Evolutionary conservation across 495 filamentous ascomycete species (phyloP), one percentile per base, ranked within the genome.

Genomic region (Tricharina praecox): DNA sequence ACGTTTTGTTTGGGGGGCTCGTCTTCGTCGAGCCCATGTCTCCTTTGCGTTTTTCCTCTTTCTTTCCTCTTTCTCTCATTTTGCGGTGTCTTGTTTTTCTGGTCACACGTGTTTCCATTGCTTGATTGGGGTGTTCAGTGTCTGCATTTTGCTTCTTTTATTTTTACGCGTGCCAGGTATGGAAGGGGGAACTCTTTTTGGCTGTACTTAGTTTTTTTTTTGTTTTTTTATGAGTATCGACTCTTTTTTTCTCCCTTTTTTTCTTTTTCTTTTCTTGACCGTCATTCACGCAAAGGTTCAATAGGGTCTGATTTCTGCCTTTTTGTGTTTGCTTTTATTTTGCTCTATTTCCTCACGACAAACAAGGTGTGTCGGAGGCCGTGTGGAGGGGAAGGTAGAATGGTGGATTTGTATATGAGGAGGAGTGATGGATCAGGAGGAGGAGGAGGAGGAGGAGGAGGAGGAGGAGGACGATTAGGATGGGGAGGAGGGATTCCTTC

Each of bases 141-240:
- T 42, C 24, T 37, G 34, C 34, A 37, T 37, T 11, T 37, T 18
- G 24, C 26, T 43, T 26, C 4, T n/a, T 24, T 9, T 24, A 20
- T 3, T 43, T 40, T 40, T 40, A 18, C 20, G 10, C 2, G 11
- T 18, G 37, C n/a, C n/a, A n/a, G n/a, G n/a, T n/a, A n/a, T 18
- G 37, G 37, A 21, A 40, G 20, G 21, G 37, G 2, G 37, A 40
- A 40, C 16, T 40, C 16, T 11, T 25, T 43, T 24, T 24, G 40
- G 40, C 40, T 43, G 40, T 43, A 43, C 8, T 19, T 43, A 43
- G 11, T 40, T 40, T 40, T n/a, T 40, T n/a, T n/a, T n/a, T n/a
- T n/a, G 37, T 1, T 40, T 40, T 40, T 40, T 38, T 38, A 38
- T 38, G 35, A 19, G 15, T 8, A n/a, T 38, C 35, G 8, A 7